Evolutionary conservation across 441 rosid species (phyloP), one percentile per base, ranked within the genome.

Genomic region (Populus trichocarpa): DNA sequence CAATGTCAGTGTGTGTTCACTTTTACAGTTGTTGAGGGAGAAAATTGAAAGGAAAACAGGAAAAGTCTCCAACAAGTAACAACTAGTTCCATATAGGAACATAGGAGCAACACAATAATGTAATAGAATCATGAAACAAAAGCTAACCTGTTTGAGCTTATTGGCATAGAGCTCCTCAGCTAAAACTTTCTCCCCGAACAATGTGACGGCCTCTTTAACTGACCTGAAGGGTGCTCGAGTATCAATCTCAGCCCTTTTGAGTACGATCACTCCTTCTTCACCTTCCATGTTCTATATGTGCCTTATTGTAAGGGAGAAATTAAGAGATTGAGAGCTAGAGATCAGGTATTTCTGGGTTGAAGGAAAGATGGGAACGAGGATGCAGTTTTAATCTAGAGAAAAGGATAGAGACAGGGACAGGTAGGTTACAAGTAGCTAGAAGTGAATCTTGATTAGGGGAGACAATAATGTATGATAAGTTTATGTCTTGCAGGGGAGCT

Each of bases 181-280:
- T 50, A 95, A 78, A 77, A 95, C 90, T 83, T 84, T 92, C 71
- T 95, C 95, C 0, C 98, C 98, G 71, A 95, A 93, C 88, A 95
- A 77, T 8, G 96, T 81, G 12, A 95, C 95, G 0, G 98, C 99
- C 77, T 95, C 99, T 83, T 85, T 90, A 38, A 93, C 96, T 1
- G 96, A 93, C 61, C 82, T 86, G 85, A 95, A 92, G 0, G 99
- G 98, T n/a, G 93, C 84, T 59, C 81, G 83, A 5, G 96, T 91
- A 70, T 95, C 97, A 6, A 95, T 91, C 83, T 93, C 99, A 1
- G 92, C 96, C 84, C 92, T 90, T 53, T 80, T 89, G 65, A 77
- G 53, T 8, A 46, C 74, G 6, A 68, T 83, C 23, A 73, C 82
- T n/a, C 84, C 81, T 32, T 81, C 81, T 26, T 80, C 85, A 70